Evolutionary conservation across 805 yeast genomes (phyloP), one percentile per base, ranked within the genome.

Genomic region (Sugiyamaella lignohabitans): DNA sequence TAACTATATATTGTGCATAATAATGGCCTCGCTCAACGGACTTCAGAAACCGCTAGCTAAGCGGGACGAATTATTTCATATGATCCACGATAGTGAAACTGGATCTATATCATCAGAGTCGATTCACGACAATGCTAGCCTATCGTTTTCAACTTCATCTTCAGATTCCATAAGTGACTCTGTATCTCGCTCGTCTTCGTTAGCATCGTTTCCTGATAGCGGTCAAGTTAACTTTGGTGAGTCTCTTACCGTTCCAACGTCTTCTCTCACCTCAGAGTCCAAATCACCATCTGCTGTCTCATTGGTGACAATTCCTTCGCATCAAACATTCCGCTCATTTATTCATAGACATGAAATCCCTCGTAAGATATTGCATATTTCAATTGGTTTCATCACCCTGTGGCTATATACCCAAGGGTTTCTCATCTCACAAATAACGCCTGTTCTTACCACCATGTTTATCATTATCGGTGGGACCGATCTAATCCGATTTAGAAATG

Each of bases 291-390:
- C 51, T 4, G 6, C 43, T 11, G 20, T 40, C 11, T 44, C 51
- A 11, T 23, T 34, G 45, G 46, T 39, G 29, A 48, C 53, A 2
- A 53, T 54, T 10, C 58, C 59, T 8, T 53, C 56, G n/a, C 57
- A 55, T 37, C 39, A 49, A 29, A 52, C 42, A 41, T 73, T 74
- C 58, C 72, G 73, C 14, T 71, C 67, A 38, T 80, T 82, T 57
- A 66, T 83, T 43, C 76, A 82, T 32, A 84, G 84, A 59, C 88
- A 93, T 60, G 98, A 93, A 65, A 70, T 93, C 16, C 94, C 95
- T 3, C 76, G 98, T 59, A 93, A 93, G 64, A 67, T 76, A 2
- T 78, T 93, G 50, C 98, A 93, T 63, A 84, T 91, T 5, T 83
- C 93, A 1, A 87, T 89, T 42, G 98, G 97, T 0, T 75, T 88